Evolutionary conservation across 2,329 filamentous ascomycete species (phyloP), one percentile per base, ranked within the genome.

Genomic region (Calonectria montana): DNA sequence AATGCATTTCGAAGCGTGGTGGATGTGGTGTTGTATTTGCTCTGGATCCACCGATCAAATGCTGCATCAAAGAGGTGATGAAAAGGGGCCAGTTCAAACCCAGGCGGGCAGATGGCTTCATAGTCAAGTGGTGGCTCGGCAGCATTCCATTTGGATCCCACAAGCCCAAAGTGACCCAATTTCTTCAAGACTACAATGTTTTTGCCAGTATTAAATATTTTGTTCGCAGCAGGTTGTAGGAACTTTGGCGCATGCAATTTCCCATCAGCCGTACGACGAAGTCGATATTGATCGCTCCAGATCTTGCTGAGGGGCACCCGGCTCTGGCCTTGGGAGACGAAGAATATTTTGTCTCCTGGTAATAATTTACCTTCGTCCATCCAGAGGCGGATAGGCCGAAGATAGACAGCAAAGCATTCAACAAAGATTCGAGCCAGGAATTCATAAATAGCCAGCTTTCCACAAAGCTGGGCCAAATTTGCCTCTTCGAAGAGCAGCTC

Each of bases 141-240:
- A 48, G 72, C 82, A 69, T 67, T 63, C 61, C 72, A 77, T 4
- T 77, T 70, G 3, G 73, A 75, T 80, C 79, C 81, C 69, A 77
- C 79, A 59, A 83, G 77, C 61, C 85, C 81, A 71, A 89, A 86
- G 67, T 88, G 86, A 47, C 91, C 90, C 13, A 98, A 86, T 59
- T 93, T 90, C 72, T 92, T 92, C n/a, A 98, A 84, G 53, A 98
- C 93, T 1, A 97, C 91, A 67, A 97, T 92, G 77, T 93, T 97
- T 83, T 98, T 98, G 0, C 96, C 96, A 1, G 94, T 92, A 1
- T 92, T 95, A 78, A 98, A 96, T 43, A 98, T 94, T 73, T 92
- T 93, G 27, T 86, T 84, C 0, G 91, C 91, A 2, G 92, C 90
- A 2, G 92, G 88, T 45, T 92, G 90, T 5, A 98, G 87, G 75